Conservation (phyloP, 768 basidiomycete genomes). For the Suillus sp. region DNA sequence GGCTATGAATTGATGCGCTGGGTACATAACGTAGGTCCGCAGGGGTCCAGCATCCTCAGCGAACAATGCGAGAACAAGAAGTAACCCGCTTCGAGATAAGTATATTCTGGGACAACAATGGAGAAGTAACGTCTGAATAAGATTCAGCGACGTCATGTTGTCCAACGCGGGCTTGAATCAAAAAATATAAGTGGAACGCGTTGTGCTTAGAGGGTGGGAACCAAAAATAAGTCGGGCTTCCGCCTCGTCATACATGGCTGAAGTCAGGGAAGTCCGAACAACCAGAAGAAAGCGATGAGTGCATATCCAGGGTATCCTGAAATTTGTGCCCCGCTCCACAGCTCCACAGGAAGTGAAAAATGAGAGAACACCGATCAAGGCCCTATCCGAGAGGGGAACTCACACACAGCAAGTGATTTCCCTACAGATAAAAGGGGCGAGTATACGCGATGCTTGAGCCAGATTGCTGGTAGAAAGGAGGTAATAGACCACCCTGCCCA, state of each 20-base stretch:
- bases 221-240: background rate
- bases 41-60: conserved; percentile 31
- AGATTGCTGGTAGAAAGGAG: conserved; percentile 2
- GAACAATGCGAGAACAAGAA: conserved; percentile 17
- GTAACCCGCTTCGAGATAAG: conserved; percentile 3
- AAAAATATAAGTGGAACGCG: background rate
- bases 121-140: background rate
- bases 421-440: conserved; percentile 1
- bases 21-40: background rate
- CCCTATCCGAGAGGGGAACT: conserved; percentile 13
- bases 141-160: background rate
- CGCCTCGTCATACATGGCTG: background rate
- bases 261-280: conserved; percentile 11
- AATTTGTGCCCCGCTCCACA: background rate
- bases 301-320: no score
- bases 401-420: conserved; percentile 10
- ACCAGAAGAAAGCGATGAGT: conserved; percentile 1
- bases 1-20: background rate
- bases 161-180: background rate
- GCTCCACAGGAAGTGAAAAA: conserved; percentile 5
- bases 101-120: conserved; percentile 10
- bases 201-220: background rate
- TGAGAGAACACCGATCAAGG: conserved; percentile 1
- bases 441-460: background rate
- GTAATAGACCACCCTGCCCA: conserved; percentile 1